These are phyloP conservation scores for Annona squamosa DNA, from an alignment of 164 flowering plant genomes.

Conservation along the genomic window DNA sequence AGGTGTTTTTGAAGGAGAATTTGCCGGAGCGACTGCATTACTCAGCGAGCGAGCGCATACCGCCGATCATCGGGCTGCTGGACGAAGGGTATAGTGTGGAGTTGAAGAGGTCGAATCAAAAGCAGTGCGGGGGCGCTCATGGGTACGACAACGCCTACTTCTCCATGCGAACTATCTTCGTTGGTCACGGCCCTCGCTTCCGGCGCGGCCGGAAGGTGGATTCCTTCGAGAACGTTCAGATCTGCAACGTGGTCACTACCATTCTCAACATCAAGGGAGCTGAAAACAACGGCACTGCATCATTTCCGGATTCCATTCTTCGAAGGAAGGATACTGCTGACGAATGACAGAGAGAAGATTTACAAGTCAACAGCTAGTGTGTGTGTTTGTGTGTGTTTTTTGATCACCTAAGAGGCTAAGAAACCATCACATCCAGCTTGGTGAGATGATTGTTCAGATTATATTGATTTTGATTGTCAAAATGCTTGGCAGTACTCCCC, in stretches of 20 bases:
- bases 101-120: slow-evolving; percentile 39
- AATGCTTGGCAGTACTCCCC: too few species aligned
- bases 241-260: slow-evolving; percentile 66
- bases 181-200: slow-evolving; percentile 90
- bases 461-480: too few species aligned
- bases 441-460: too few species aligned
- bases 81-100: slow-evolving; percentile 87
- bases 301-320: slow-evolving; percentile 51
- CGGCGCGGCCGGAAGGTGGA: slow-evolving; percentile 72
- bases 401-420: too few species aligned
- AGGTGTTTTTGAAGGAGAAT: slow-evolving; percentile 72
- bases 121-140: slow-evolving; percentile 93
- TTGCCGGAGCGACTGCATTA: slow-evolving; percentile 82
- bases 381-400: too few species aligned
- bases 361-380: too few species aligned
- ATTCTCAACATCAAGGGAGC: slow-evolving; percentile 71
- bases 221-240: slow-evolving; percentile 86
- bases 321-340: not conserved
- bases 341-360: too few species aligned
- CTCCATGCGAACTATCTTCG: slow-evolving; percentile 85
- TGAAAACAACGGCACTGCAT: slow-evolving; percentile 66
- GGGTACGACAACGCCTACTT: slow-evolving; percentile 66
- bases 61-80: slow-evolving; percentile 74
- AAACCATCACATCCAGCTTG: too few species aligned
- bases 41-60: slow-evolving; percentile 59